These are phyloP conservation scores for Eucalyptus fibrosa DNA, from an alignment of 345 rosid genomes.

Conservation along the genomic window DNA sequence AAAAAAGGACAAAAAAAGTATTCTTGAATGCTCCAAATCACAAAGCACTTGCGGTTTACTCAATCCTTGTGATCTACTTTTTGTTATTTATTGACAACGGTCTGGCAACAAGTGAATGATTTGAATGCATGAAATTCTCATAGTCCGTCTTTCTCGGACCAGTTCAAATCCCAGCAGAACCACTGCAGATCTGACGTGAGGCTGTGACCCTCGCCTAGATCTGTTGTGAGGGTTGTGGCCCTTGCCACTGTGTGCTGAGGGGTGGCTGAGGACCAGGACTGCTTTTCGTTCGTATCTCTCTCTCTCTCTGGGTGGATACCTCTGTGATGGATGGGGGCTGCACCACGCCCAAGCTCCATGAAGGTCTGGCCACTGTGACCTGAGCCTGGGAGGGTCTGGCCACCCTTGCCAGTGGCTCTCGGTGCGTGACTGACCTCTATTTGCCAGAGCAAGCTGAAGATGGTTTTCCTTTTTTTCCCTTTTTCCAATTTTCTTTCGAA, in stretches of 20 bases:
- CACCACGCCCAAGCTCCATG: no score
- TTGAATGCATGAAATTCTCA: neutral
- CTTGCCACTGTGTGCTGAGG: neutral
- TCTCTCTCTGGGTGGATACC: neutral
- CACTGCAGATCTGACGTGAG: neutral
- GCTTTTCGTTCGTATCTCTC: no score
- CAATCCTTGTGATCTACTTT: neutral
- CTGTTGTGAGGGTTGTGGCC: neutral
- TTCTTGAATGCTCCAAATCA: neutral
- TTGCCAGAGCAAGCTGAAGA: no score
- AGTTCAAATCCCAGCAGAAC: neutral
- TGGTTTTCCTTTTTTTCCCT: no score
- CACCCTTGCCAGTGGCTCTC: accelerated
- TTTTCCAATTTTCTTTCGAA: no score
- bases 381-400: no score
- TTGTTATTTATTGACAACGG: neutral
- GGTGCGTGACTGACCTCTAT: no score
- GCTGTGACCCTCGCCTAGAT: neutral
- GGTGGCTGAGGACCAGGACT: no score
- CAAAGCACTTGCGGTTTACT: neutral
- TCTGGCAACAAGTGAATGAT: neutral
- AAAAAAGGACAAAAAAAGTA: no score
- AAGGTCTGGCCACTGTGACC: no score
- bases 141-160: accelerated
- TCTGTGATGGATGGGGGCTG: neutral